These are phyloP conservation scores for Hypocreales sp. DNA, from an alignment of 2,329 filamentous ascomycete genomes.

Conservation along the genomic window DNA sequence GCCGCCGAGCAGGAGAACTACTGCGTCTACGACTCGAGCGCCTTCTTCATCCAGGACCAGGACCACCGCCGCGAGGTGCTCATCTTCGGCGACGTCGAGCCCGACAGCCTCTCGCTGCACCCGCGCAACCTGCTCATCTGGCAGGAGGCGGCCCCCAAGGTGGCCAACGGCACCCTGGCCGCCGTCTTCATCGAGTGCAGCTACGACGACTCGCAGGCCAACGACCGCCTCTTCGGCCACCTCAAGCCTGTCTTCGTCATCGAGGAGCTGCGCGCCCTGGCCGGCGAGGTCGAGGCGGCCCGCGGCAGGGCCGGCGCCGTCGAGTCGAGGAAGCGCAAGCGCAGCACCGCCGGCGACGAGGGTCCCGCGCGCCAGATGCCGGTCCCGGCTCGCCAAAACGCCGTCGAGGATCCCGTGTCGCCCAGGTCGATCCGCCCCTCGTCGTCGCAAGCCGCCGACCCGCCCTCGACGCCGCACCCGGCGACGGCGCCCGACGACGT, in stretches of 20 bases:
- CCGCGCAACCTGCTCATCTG: constrained; percentile 75
- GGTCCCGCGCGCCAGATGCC: background rate
- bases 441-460: constrained; percentile 5
- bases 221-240: constrained; percentile 75
- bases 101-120: constrained; percentile 67
- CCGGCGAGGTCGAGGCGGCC: constrained; percentile 48
- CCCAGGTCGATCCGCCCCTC: constrained; percentile 27
- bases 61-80: constrained; percentile 61
- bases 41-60: constrained; percentile 79
- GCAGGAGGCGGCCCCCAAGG: constrained; percentile 76
- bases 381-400: background rate
- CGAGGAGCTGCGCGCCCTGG: constrained; percentile 60
- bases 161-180: constrained; percentile 53
- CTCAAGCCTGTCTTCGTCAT: constrained; percentile 72
- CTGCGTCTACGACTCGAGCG: constrained; percentile 76
- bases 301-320: constrained; percentile 16
- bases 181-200: constrained; percentile 95
- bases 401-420: constrained; percentile 31
- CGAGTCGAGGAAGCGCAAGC: constrained; percentile 48
- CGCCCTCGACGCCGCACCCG: constrained; percentile 24
- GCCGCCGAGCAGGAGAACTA: constrained; percentile 26
- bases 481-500: constrained; percentile 32
- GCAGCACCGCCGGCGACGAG: constrained; percentile 21
- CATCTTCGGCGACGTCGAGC: constrained; percentile 92
- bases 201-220: constrained; percentile 66